These are phyloP conservation scores for Xerocomellus amylosporus DNA, from an alignment of 768 basidiomycete species.

Conservation along the genomic window DNA sequence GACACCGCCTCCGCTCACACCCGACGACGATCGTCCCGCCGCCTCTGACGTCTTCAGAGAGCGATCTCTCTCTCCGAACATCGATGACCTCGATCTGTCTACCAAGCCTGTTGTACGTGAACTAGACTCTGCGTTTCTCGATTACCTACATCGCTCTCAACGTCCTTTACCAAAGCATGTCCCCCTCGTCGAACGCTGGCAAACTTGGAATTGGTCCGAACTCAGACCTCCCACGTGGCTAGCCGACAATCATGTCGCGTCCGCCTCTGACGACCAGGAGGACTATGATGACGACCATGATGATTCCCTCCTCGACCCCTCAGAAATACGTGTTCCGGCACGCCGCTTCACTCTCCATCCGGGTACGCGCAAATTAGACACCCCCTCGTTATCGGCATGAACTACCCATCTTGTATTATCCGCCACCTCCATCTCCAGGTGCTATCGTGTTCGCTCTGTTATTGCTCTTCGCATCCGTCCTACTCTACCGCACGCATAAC, in stretches of 20 bases:
- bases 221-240: constrained; percentile 30
- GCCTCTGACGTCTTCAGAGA: constrained; percentile 20
- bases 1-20: constrained; percentile 37
- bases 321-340: constrained; percentile 13
- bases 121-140: constrained; percentile 22
- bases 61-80: constrained; percentile 25
- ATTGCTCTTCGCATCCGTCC: constrained; percentile 16
- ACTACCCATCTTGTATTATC: constrained; percentile 7
- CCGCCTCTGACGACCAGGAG: constrained; percentile 20
- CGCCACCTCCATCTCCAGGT: constrained; percentile 6
- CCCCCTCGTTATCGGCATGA: constrained; percentile 18
- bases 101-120: constrained; percentile 24
- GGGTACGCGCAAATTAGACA: constrained; percentile 13
- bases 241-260: constrained; percentile 1
- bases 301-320: constrained; percentile 11
- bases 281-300: constrained; percentile 28
- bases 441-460: constrained; percentile 20
- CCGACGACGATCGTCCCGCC: constrained; percentile 32
- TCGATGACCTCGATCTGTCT: constrained; percentile 18
- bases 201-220: constrained; percentile 35
- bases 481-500: constrained; percentile 29
- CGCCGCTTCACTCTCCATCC: constrained; percentile 12
- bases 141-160: constrained; percentile 27
- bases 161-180: constrained; percentile 22
- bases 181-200: constrained; percentile 30